These are phyloP conservation scores for Rhodotorula sp. DNA, from an alignment of 1,284 basidiomycete genomes.

Conservation along the genomic window DNA sequence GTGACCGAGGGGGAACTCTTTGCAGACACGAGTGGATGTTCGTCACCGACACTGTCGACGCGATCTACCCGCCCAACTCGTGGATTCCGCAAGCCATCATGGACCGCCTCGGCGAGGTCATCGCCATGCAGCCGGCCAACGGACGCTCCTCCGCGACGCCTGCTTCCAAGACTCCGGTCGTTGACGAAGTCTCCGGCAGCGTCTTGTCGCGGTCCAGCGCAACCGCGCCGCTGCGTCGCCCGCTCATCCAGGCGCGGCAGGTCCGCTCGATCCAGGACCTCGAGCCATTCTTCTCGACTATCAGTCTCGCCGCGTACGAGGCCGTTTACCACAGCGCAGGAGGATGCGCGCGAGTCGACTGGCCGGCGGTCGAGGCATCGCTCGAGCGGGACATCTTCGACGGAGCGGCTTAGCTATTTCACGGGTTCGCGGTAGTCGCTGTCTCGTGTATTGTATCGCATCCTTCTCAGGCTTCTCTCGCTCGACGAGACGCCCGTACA, in stretches of 20 bases:
- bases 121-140: slow-evolving; percentile 53
- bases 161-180: not conserved
- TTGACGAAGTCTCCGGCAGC: not conserved
- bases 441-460: too few species aligned
- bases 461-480: too few species aligned
- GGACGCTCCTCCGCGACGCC: slow-evolving; percentile 39
- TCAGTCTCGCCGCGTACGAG: slow-evolving; percentile 85
- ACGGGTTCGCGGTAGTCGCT: too few species aligned
- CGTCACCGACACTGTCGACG: slow-evolving; percentile 94
- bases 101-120: slow-evolving; percentile 81
- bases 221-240: slow-evolving; percentile 56
- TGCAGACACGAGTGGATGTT: slow-evolving; percentile 97
- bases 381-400: slow-evolving; percentile 86
- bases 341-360: slow-evolving; percentile 65
- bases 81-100: slow-evolving; percentile 83
- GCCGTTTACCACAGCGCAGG: slow-evolving; percentile 64
- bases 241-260: slow-evolving; percentile 61
- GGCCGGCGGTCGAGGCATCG: slow-evolving; percentile 76
- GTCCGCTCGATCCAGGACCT: slow-evolving; percentile 79
- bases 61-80: slow-evolving; percentile 78
- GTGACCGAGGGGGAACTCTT: too few species aligned
- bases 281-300: slow-evolving; percentile 78
- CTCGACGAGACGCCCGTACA: too few species aligned
- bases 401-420: slow-evolving; percentile 18
- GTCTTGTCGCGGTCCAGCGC: slow-evolving; percentile 1